These are phyloP conservation scores for Talaromyces sp. DNA, from an alignment of 2,329 filamentous ascomycete genomes.

Conservation along the genomic window DNA sequence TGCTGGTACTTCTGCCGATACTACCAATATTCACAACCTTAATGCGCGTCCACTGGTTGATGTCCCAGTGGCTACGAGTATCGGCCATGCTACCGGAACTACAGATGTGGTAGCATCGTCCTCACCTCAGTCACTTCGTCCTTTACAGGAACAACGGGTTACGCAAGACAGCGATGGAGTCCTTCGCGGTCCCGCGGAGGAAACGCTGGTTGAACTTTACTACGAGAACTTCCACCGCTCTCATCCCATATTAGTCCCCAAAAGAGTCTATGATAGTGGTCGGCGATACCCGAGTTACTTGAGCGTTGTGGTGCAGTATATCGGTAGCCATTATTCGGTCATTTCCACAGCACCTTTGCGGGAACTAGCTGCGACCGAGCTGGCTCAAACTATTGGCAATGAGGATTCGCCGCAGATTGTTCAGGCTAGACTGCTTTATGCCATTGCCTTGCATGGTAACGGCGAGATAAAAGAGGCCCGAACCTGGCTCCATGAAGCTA, in stretches of 20 bases:
- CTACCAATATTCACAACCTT: background rate
- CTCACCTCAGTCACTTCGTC: conserved; percentile 2
- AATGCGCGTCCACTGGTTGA: background rate
- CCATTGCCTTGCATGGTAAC: conserved; percentile 9
- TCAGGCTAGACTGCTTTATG: conserved; percentile 11
- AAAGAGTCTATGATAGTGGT: conserved; percentile 8
- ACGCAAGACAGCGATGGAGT: background rate
- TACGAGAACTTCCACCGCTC: conserved; percentile 13
- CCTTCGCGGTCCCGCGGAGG: background rate
- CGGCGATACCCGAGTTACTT: conserved; percentile 10
- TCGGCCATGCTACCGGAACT: background rate
- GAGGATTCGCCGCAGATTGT: conserved; percentile 5
- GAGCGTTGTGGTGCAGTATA: conserved; percentile 9
- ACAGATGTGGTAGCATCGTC: background rate
- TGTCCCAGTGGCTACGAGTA: background rate
- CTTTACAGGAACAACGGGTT: background rate
- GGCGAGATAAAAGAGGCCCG: conserved; percentile 6
- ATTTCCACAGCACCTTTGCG: conserved; percentile 1
- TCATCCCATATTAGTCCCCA: conserved; percentile 9
- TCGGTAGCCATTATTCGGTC: conserved; percentile 13
- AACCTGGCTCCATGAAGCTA: conserved; percentile 3
- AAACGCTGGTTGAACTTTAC: conserved; percentile 10
- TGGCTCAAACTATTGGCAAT: background rate
- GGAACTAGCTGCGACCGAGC: background rate
- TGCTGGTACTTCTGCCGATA: background rate